Percentiles rank a stretch among this genome's conserved stretches.
These are phyloP conservation scores for Moniliophthora roreri DNA, from an alignment of 1,284 basidiomycete species.

Conservation along the genomic window DNA sequence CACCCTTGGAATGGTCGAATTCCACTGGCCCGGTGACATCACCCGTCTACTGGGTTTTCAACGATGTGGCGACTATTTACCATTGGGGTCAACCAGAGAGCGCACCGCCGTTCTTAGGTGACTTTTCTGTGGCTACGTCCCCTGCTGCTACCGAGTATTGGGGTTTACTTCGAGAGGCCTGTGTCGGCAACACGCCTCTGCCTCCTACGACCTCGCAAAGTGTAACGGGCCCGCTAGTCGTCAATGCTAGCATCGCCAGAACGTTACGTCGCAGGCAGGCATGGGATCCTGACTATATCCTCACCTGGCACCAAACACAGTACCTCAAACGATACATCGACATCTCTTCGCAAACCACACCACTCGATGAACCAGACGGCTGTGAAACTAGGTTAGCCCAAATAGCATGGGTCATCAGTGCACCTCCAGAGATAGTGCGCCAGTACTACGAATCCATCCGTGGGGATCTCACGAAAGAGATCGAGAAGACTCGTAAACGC, in stretches of 20 bases:
- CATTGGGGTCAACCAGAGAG: conserved; percentile 55
- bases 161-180: conserved; percentile 51
- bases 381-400: conserved; percentile 38
- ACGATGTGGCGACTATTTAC: conserved; percentile 49
- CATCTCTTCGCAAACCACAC: conserved; percentile 40
- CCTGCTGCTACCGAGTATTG: conserved; percentile 51
- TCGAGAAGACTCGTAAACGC: conserved; percentile 39
- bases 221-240: conserved; percentile 23
- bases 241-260: conserved; percentile 33
- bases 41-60: conserved; percentile 65
- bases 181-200: conserved; percentile 29
- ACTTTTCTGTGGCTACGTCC: conserved; percentile 35
- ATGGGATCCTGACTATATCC: conserved; percentile 58
- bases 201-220: conserved; percentile 14
- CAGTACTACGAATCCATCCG: conserved; percentile 43
- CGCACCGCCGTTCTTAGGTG: conserved; percentile 55
- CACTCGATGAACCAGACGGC: conserved; percentile 47
- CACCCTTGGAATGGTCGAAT: conserved; percentile 42
- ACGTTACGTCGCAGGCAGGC: conserved; percentile 53
- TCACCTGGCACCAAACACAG: conserved; percentile 68
- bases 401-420: conserved; percentile 54
- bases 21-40: conserved; percentile 41
- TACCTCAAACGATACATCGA: conserved; percentile 58
- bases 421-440: conserved; percentile 50
- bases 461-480: conserved; percentile 39